Percentiles rank a stretch among this genome's conserved stretches.
These are phyloP conservation scores for Diaporthe eres DNA, from an alignment of 2,329 filamentous ascomycete species.

Conservation along the genomic window DNA sequence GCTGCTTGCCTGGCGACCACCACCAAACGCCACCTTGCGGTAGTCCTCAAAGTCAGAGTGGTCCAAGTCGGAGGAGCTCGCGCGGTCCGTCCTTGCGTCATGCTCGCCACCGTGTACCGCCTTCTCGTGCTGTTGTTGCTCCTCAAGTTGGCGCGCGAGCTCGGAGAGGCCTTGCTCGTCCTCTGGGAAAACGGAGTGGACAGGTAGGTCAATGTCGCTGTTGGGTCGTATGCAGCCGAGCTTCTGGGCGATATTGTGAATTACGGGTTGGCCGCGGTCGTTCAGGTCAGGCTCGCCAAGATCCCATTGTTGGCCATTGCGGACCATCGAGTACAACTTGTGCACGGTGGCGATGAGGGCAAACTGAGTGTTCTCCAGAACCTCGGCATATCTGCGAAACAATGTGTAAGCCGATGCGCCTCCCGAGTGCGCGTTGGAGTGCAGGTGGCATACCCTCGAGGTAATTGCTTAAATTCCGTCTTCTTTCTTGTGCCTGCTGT, in stretches of 20 bases:
- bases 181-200: constrained; percentile 72
- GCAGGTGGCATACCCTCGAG: constrained; percentile 65
- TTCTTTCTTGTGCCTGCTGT: constrained; percentile 75
- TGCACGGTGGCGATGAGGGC: constrained; percentile 75
- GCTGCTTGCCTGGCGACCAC: constrained; percentile 52
- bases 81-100: constrained; percentile 62
- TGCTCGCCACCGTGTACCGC: constrained; percentile 51
- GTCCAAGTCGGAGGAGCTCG: constrained; percentile 68
- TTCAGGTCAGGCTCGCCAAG: constrained; percentile 75
- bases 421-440: not conserved
- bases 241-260: constrained; percentile 75
- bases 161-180: constrained; percentile 71
- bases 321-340: constrained; percentile 76
- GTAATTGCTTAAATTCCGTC: constrained; percentile 78
- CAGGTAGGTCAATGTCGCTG: constrained; percentile 71
- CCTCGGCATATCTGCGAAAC: constrained; percentile 69
- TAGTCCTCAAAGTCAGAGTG: constrained; percentile 71
- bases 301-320: constrained; percentile 70
- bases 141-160: constrained; percentile 68
- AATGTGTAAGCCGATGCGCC: constrained; percentile 37
- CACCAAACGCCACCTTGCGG: constrained; percentile 62
- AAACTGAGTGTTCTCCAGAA: constrained; percentile 76
- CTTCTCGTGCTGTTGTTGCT: constrained; percentile 57
- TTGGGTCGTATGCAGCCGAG: constrained; percentile 75
- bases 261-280: constrained; percentile 73